These are phyloP conservation scores for Apiospora sp. DNA, from an alignment of 2,329 filamentous ascomycete genomes.

Conservation along the genomic window DNA sequence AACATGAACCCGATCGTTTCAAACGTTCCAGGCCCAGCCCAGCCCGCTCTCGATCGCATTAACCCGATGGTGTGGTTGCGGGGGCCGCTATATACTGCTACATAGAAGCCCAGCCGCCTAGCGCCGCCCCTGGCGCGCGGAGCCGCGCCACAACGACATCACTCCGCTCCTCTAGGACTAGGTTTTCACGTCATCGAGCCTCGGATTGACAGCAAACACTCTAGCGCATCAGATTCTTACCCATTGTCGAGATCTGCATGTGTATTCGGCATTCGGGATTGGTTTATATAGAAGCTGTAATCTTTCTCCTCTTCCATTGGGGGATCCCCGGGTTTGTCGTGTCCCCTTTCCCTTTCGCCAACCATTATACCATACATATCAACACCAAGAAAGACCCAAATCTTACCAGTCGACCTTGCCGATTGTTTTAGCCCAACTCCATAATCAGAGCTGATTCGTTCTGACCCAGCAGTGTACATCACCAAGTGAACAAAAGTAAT, in stretches of 20 bases:
- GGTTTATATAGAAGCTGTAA: neutral
- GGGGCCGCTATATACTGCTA: neutral
- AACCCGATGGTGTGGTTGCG: neutral
- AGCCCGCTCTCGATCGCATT: neutral
- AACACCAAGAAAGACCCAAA: neutral
- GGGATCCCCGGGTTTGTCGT: neutral
- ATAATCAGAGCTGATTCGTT: too few relatives aligned
- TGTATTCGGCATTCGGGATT: too few relatives aligned
- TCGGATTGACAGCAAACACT: neutral
- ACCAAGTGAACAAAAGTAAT: neutral
- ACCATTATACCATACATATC: neutral
- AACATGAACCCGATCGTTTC: neutral
- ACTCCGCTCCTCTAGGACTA: neutral
- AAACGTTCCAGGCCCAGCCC: neutral
- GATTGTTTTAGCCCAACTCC: too few relatives aligned
- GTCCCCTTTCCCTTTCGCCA: neutral
- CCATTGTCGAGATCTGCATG: neutral
- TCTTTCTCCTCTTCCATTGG: neutral
- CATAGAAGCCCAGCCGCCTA: neutral
- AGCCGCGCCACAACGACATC: conserved; percentile 11
- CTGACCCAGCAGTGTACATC: neutral
- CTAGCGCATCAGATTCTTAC: neutral
- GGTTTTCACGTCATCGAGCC: neutral
- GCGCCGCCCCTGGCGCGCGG: neutral
- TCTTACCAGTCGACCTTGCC: neutral